A percentile compares a stretch with the other conserved stretches of the same genome.
phyloP scores from a whole-genome alignment of 2,329 filamentous ascomycete genomes.

The Aspergillus sojae region DNA sequence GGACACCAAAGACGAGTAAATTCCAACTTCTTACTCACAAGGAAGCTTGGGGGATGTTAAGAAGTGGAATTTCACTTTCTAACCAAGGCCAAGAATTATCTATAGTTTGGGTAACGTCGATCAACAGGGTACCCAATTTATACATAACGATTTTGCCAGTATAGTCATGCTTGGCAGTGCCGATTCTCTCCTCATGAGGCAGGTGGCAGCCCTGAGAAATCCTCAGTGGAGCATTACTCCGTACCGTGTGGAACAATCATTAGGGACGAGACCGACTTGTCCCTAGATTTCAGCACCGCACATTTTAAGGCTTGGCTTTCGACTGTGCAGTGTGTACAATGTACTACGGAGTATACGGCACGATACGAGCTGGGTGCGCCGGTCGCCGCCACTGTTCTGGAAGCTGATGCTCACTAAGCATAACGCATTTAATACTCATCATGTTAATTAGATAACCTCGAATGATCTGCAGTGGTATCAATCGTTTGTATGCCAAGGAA shows the following conservation, averaged over 20 bases:
- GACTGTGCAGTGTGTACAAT: background rate
- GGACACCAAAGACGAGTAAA: background rate
- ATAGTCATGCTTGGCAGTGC: constrained; percentile 4
- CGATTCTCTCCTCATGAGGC: constrained; percentile 5
- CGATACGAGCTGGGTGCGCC: background rate
- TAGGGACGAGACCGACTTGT: background rate
- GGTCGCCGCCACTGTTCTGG: background rate
- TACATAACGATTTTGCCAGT: background rate
- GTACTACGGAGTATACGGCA: background rate
- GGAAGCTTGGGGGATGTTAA: background rate
- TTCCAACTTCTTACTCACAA: background rate
- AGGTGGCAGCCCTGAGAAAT: background rate
- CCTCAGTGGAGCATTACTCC: background rate
- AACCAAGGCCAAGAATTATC: constrained; percentile 3
- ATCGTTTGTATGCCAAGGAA: constrained; percentile 1
- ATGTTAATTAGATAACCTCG: background rate
- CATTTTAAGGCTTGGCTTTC: background rate
- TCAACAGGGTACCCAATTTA: constrained; percentile 8
- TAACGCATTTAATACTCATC: background rate
- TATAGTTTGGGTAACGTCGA: constrained; percentile 1
- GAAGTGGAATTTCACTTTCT: background rate
- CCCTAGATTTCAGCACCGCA: background rate
- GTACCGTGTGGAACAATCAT: background rate
- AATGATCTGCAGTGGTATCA: constrained; percentile 3
- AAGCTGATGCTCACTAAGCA: background rate